These are phyloP conservation scores for Rhododendron mucronatum DNA, from an alignment of 148 eudicot genomes.

Conservation along the genomic window DNA sequence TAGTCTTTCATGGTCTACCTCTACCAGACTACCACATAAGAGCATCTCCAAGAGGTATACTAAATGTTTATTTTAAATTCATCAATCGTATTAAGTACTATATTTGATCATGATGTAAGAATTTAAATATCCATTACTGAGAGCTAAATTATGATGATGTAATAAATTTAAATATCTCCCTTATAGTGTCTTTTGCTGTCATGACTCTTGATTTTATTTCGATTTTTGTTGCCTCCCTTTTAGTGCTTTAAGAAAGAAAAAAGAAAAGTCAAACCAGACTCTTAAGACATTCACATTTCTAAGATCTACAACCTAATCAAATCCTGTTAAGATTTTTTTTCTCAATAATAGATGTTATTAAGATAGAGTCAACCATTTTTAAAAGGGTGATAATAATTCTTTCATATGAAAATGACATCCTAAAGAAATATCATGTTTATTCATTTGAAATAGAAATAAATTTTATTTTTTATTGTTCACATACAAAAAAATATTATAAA, in stretches of 20 bases:
- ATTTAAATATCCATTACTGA: background rate
- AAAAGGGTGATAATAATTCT: background rate
- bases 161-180: background rate
- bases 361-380: background rate
- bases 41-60: too few relatives aligned
- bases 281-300: background rate
- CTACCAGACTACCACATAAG: too few relatives aligned
- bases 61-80: too few relatives aligned
- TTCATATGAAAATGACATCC: background rate
- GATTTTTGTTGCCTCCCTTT: background rate
- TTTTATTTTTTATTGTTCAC: background rate
- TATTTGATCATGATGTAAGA: background rate
- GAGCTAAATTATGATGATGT: background rate
- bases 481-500: background rate
- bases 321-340: background rate
- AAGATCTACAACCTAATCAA: background rate
- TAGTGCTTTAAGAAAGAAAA: background rate
- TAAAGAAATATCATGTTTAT: background rate
- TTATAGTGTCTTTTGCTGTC: background rate
- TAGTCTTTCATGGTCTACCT: too few relatives aligned
- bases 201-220: background rate
- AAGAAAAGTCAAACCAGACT: background rate
- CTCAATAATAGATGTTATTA: background rate
- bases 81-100: too few relatives aligned
- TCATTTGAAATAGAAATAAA: background rate